Base-by-base conservation (phyloP, 352 stramenopile species). In the Phytophthora quininea region DNA sequence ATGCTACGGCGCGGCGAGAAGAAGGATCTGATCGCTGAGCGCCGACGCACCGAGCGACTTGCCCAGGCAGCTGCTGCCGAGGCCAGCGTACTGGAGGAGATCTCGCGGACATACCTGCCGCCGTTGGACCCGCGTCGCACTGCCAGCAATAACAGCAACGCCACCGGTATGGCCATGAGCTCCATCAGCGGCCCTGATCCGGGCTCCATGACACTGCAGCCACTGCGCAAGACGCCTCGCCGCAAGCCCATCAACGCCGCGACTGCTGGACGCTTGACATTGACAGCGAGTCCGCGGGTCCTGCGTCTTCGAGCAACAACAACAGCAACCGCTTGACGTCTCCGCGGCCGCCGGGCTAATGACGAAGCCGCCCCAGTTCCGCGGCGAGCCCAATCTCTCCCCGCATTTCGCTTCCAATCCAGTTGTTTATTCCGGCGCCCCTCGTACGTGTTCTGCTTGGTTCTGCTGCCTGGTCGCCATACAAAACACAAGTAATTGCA, bases 151-250 rank as follows among this genome's bases (percentile, higher is more conserved):
- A 19, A 42, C 14, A 42, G 29, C 33, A 46, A 29, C 43, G 12
- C 15, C 9, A 40, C 9, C 33, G 31, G 1, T 30, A 52, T 43
- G 12, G 19, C 3, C 14, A 29, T n/a, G 11, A 49, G 15, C 15
- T 29, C 15, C 43, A 29, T n/a, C 8, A 38, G 55, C 6, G 27
- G 45, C 14, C 45, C 29, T 55, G 58, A 67, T 8, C 3, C 54
- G 15, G 14, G 5, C 31, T 15, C 60, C 42, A 43, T 47, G 9
- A 46, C 49, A 14, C 53, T 73, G 53, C 62, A 64, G 29, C 50
- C 72, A 8, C 37, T 86, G 53, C 70, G 79, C 30, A 86, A 81
- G 62, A 88, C 79, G 32, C 77, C 75, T 42, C 74, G 76, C 19
- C 79, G 79, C 33, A 82, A 84, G 57, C 79, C 77, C 6, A 66